Base-by-base conservation (phyloP, 495 filamentous ascomycete species). In the Mytilinidion resinicola region DNA sequence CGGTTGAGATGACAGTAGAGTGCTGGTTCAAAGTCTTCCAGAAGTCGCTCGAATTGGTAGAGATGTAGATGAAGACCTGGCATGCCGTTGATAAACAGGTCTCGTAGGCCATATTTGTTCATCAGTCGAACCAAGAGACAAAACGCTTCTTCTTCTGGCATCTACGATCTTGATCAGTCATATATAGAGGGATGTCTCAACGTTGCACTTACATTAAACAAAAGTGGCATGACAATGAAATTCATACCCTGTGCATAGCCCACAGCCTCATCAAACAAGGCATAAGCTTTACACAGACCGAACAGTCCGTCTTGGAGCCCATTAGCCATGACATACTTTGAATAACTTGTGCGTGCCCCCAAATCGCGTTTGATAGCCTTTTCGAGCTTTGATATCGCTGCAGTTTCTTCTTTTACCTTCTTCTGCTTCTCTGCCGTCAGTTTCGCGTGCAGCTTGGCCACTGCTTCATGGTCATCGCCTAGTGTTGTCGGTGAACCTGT, bases 211-310 rank as follows among this genome's bases (percentile, higher is more conserved):
- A 90, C 88, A 69, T 96, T 97, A 72, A 99, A 96, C 5, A 99
- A 78, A 34, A 99, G 71, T n/a, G 95, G 93, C 87, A 96, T 97
- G 15, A 86, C 87, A 52, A 99, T 83, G 67, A 99, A 99, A 61
- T 96, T 99, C 88, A 99, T 97, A 59, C 93, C 93, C 69, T 99
- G 93, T 6, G 93, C 93, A 74, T 99, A 99, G 14, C 93, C 91
- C 9, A 99, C 92, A 9, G 78, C 85, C 56, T 95, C 90, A 71
- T 99, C 93, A 64, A 91, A 96, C 41, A 99, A 76, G 1, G 93
- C 93, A 72, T 99, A 99, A 12, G 95, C 92, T 74, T 99, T 99
- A 71, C 93, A 97, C 20, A 97, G 79, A 8, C 90, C 90, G 70
- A 96, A 96, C 25, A 99, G 78, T 33, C 89, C 88, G 67, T 99